Evolutionary conservation across 768 basidiomycete genomes (phyloP).

Genomic region (Psilocybe subaeruginosa): DNA sequence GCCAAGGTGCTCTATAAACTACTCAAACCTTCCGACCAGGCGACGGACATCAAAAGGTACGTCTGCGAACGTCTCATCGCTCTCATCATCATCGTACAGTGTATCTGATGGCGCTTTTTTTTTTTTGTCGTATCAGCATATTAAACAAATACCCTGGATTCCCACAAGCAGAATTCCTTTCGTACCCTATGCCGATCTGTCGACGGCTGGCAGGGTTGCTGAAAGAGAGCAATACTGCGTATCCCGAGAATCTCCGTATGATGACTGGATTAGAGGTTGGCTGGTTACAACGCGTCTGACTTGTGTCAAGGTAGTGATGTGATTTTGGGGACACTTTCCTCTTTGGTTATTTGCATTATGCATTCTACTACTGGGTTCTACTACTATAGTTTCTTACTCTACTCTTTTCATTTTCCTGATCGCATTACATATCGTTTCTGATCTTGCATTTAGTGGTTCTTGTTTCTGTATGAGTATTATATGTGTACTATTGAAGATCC

Average conservation of each 20-base stretch:
- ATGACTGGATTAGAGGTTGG: slow-evolving; percentile 87
- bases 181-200: slow-evolving; percentile 82
- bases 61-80: slow-evolving; percentile 14
- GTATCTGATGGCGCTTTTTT: not conserved
- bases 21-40: slow-evolving; percentile 59
- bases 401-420: not conserved
- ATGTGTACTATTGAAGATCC: not conserved
- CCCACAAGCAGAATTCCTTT: slow-evolving; percentile 85
- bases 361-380: not conserved
- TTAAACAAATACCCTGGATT: slow-evolving; percentile 78
- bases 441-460: not conserved
- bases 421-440: not conserved
- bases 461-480: not conserved
- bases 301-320: not conserved
- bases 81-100: not conserved
- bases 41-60: slow-evolving; percentile 57
- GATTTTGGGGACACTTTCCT: not conserved
- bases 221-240: slow-evolving; percentile 75
- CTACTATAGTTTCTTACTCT: not conserved
- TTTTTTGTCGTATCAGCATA: slow-evolving; percentile 37
- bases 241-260: slow-evolving; percentile 72
- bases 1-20: slow-evolving; percentile 90
- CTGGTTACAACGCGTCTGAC: slow-evolving; percentile 60
- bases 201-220: slow-evolving; percentile 69
- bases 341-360: not conserved